Conservation (phyloP, 805 yeast species). For the Ogataea glucozyma region DNA sequence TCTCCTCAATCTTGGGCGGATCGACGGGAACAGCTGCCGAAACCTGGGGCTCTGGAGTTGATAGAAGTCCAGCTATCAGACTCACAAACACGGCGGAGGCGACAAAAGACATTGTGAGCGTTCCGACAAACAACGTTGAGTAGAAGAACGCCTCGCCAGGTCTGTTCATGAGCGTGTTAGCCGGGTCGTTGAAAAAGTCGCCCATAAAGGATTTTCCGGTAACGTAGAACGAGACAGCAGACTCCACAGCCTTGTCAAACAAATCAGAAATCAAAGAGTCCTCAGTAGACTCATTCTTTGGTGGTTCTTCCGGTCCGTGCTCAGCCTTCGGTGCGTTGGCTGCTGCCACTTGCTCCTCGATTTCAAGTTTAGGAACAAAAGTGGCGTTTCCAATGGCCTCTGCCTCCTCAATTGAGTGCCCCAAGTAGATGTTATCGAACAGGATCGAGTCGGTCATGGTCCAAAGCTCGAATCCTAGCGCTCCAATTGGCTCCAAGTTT, state of each 20-base stretch:
- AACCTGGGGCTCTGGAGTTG: slow-evolving; percentile 11
- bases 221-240: slow-evolving; percentile 22
- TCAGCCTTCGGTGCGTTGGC: slow-evolving; percentile 43
- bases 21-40: slow-evolving; percentile 9
- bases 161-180: slow-evolving; percentile 41
- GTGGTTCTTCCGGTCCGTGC: slow-evolving; percentile 42
- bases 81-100: slow-evolving; percentile 38
- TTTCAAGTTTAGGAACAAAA: slow-evolving; percentile 51
- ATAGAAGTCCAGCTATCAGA: slow-evolving; percentile 17
- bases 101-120: slow-evolving; percentile 45
- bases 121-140: slow-evolving; percentile 42
- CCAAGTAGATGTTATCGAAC: slow-evolving; percentile 83
- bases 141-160: slow-evolving; percentile 55
- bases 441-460: slow-evolving; percentile 73
- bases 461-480: slow-evolving; percentile 88
- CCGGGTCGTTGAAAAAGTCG: slow-evolving; percentile 47
- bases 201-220: slow-evolving; percentile 35
- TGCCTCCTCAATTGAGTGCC: slow-evolving; percentile 83
- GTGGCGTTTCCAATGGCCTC: slow-evolving; percentile 80
- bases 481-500: slow-evolving; percentile 68
- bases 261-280: slow-evolving; percentile 22
- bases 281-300: slow-evolving; percentile 15
- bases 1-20: slow-evolving; percentile 20
- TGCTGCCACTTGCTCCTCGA: slow-evolving; percentile 49
- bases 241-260: slow-evolving; percentile 19